Base-by-base conservation (phyloP, 495 filamentous ascomycete genomes). In the Aspergillus asperescens region DNA sequence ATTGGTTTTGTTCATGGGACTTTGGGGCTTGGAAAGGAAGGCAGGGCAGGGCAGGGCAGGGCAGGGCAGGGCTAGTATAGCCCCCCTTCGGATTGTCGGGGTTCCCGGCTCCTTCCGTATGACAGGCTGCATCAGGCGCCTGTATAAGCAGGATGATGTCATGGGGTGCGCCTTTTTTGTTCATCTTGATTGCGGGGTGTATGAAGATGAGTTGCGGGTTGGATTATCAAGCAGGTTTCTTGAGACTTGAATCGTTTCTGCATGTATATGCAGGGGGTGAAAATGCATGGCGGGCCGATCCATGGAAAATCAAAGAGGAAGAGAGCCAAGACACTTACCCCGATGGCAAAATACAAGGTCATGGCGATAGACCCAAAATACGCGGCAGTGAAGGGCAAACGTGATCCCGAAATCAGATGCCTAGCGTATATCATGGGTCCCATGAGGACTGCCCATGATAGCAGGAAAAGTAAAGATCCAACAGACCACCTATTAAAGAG, bases 311-410 rank as follows among this genome's bases (percentile, higher is more conserved):
- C 29, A 38, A 29, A 22, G 24, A 20, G 34, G 27, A 22, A 12
- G 20, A 41, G 34, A 45, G 50, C 20, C 19, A 52, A 22, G 32
- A 31, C 38, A 88, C 90, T 80, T 81, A 96, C 93, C 50, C 87
- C 87, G 56, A 96, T 75, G 15, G 91, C 84, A 70, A 95, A 96
- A 69, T 90, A 95, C 28, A 98, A 73, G 4, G 93, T 96, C 62
- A 96, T 66, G 2, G 73, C 84, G 57, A 98, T 95, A 34, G 88
- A 94, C 34, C 92, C 93, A 75, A 98, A 96, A 77, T 98, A 98
- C 23, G 90, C 88, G 43, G 90, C 90, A 16, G 93, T 96, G 66
- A 98, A 98, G 9, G 94, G 93, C 45, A 98, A 70, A 55, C 93
- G 81, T 53, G 89, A 76, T 48, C 81, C 82, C 44, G 94, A 97